Evolutionary conservation across 805 yeast genomes (phyloP), one percentile per base, ranked within the genome.

Genomic region (Candida tallmaniae): DNA sequence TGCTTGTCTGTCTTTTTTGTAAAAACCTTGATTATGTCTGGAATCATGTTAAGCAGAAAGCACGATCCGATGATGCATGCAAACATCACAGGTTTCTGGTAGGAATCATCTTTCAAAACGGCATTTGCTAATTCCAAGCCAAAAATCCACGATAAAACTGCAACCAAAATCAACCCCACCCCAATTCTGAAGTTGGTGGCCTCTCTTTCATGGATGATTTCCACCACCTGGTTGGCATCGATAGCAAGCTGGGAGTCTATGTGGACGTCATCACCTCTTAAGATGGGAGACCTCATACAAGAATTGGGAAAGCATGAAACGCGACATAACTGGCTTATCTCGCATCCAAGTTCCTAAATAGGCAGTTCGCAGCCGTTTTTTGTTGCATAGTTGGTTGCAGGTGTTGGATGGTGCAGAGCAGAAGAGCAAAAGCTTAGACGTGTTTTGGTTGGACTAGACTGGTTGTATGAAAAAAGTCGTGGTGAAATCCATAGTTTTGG

Each of bases 91-190:
- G 80, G 80, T 39, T 73, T 76, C 23, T 56, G 61, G 45, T 65
- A 74, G 9, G 61, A 64, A 16, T 62, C 70, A 19, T 67, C 68
- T 39, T 74, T 74, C 39, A 73, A 51, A n/a, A 72, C 68, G 4
- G 57, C 48, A 40, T 72, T 74, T 29, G 70, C 70, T 41, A 74
- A 40, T 41, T 74, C 78, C 13, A 70, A 54, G 0, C 77, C 74
- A 3, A 62, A 35, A 23, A 74, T 62, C 78, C 79, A 74, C 1
- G 74, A 60, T 6, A 55, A 36, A 6, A 74, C 59, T 1, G 72
- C 69, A 4, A 70, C 32, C 7, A 64, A 47, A 22, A 74, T 52
- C 23, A 70, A 52, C 6, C 63, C 22, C 4, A 70, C 47, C 2
- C 80, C 80, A 14, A 60, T 52, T n/a, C 52, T 42, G 60, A 68